phyloP scores from a whole-genome alignment of 768 basidiomycete species.

The Lactarius hengduanensis region DNA sequence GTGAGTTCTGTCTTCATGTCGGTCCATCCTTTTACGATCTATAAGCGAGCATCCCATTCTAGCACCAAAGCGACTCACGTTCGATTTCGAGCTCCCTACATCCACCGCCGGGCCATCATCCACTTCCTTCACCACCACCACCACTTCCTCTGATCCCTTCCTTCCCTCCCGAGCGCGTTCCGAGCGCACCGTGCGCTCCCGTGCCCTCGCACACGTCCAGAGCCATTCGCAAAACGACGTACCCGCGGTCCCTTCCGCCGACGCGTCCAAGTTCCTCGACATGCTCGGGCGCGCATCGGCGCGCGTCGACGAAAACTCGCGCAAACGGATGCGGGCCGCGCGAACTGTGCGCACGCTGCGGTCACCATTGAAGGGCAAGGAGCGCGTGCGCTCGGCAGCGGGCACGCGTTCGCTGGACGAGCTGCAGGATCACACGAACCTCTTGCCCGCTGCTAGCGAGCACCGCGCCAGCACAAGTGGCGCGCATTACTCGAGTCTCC shows the following conservation, averaged over 20 bases:
- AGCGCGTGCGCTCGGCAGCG: background rate
- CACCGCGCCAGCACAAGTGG: background rate
- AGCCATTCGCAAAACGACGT: conserved; percentile 18
- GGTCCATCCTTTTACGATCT: background rate
- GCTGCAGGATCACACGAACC: conserved; percentile 5
- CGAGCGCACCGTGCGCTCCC: background rate
- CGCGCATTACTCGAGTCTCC: conserved; percentile 15
- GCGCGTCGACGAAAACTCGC: conserved; percentile 22
- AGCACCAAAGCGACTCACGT: conserved; percentile 21
- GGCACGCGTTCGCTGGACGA: conserved; percentile 13
- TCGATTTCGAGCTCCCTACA: conserved; percentile 23
- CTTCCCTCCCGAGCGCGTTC: conserved; percentile 6
- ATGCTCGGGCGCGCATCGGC: conserved; percentile 25
- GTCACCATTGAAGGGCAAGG: conserved; percentile 10
- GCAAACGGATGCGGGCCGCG: conserved; percentile 17
- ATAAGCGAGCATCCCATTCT: background rate
- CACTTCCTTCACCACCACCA: background rate
- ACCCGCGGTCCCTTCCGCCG: conserved; percentile 5
- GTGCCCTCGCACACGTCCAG: conserved; percentile 3
- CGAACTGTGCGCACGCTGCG: background rate
- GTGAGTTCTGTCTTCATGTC: conserved; percentile 4
- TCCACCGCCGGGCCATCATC: conserved; percentile 7
- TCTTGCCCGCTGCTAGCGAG: background rate
- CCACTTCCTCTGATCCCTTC: background rate
- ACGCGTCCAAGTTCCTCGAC: conserved; percentile 15